Base-by-base conservation (phyloP, 352 stramenopile species). In the Phytopythium mirpurense region DNA sequence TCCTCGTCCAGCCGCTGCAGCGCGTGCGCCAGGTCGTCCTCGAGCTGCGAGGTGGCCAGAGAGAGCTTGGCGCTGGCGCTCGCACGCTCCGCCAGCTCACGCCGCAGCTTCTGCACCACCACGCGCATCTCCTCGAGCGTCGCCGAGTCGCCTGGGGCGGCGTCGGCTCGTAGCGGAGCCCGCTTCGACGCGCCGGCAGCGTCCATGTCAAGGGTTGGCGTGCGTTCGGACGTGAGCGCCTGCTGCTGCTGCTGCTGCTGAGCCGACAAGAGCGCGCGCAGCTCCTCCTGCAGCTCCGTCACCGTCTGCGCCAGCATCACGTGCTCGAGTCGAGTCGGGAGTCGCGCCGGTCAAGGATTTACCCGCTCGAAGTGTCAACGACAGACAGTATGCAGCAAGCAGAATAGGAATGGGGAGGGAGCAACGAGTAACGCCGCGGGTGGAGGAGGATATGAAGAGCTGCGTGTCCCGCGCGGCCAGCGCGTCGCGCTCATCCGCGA, bases 1-100 rank as follows among this genome's bases (percentile, higher is more conserved):
- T 87, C 75, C 19, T 88, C 71, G 4, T 90, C 82, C 49, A 80
- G 90, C 55, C 86, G 72, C 31, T 51, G 57, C 67, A 86, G 74
- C 19, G 90, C 19, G n/a, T 90, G 73, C 29, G 62, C 59, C 10
- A 85, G 23, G 43, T 90, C 81, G 50, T 93, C 82, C 57, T 90
- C 79, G 4, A 88, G 57, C 44, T 93, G 82, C n/a, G 79, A 84
- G 48, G 88, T 87, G 7, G 77, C 55, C 18, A 90, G 63, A 45
- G 60, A 48, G 5, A 90, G 60, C 49, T 88, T 88, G 21, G 73
- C 65, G 41, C 88, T 86, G 21, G 65, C 54, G 10, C 57, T 67
- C 62, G 86, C 86, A 2, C 89, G 51, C 18, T 90, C 82, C 0
- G 57, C 52, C 21, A 89, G 48, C 54, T 93, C 82, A 14, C 82